Evolutionary conservation across 2,329 filamentous ascomycete species (phyloP), one percentile per base, ranked within the genome.

Genomic region (Peltaster fructicola): DNA sequence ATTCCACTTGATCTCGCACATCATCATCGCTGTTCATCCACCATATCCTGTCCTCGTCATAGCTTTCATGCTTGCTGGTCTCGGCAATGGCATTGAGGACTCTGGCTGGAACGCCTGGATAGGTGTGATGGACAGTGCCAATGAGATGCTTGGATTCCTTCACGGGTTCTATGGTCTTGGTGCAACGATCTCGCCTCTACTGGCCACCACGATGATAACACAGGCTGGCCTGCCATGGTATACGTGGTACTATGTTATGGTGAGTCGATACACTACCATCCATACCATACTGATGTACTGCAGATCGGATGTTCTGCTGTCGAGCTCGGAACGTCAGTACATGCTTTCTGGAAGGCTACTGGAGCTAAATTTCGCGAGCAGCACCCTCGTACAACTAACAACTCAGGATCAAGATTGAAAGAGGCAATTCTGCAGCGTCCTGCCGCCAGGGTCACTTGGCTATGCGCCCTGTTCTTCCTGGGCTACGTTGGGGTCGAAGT

Each of bases 401-500:
- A 49, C 6, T 51, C 51, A 45, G 41, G 64, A 41, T 51, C 68
- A 49, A 35, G 59, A 19, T 54, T 65, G 44, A 53, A 56, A 35
- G 54, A 62, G 40, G 58, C 61, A 0, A 47, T 72, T n/a, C 41
- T 52, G 18, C 49, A 44, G 8, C 35, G 44, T 15, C 57, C 57
- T 2, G 44, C 52, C 17, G 57, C 59, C 2, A 49, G 58, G n/a
- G 59, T 77, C 3, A 74, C 74, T 3, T 84, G 77, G 75, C 55
- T 80, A n/a, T 59, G 69, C 20, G 63, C 78, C 3, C 31, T 75
- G 2, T 90, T 90, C 45, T 54, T 90, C 8, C 61, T 90, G 4
- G 68, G 69, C 6, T 90, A 90, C 40, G 73, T 85, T 1, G 81
- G 81, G 4, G 63, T 68, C 5, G 81, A 91, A 50, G 74, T 81